Base-by-base conservation (phyloP, 805 yeast genomes). In the Wickerhamomyces hampshirensis region DNA sequence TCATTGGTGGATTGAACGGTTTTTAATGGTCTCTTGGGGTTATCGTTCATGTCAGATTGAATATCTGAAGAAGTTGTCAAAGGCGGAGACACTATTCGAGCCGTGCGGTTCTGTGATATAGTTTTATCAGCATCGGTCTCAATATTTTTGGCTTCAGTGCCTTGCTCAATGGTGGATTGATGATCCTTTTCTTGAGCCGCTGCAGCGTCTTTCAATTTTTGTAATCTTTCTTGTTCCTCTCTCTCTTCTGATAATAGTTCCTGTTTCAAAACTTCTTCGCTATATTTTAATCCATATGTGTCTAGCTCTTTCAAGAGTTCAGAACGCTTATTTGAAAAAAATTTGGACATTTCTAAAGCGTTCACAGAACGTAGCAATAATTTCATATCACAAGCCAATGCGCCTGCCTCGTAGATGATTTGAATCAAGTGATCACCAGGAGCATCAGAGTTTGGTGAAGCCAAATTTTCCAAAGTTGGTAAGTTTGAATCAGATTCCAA, bases 371-470 rank as follows among this genome's bases (percentile, higher is more conserved):
- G 60, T 31, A 78, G 50, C 68, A 81, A 69, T 40, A 84, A 56
- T 47, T 79, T 77, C 59, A 77, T 64, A 50, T 84, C 91, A 41
- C 78, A 72, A 0, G 75, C 75, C 29, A 80, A 55, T 0, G 78
- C 73, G 1, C 82, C 78, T 5, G 75, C 62, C 44, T 84, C 85
- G 48, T 73, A 75, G 30, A 83, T 71, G 31, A 76, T 55, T 40
- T 78, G 80, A 28, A 84, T 65, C 5, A 77, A 63, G 30, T 63
- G 59, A 40, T 74, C 79, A 11, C 72, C 63, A 5, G 87, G 79
- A 11, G 75, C 66, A 3, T 75, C 70, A 0, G 82, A 64, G 35
- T 68, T 63, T 2, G 80, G 74, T 0, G 77, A 68, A 0, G 80
- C 74, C 37, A 80, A 51, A 31, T 69, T 72, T 47, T 77, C 84